A percentile compares a stretch with the other conserved stretches of the same genome.
These are phyloP conservation scores for Tulasnella sp. DNA, from an alignment of 768 basidiomycete genomes.

Conservation along the genomic window DNA sequence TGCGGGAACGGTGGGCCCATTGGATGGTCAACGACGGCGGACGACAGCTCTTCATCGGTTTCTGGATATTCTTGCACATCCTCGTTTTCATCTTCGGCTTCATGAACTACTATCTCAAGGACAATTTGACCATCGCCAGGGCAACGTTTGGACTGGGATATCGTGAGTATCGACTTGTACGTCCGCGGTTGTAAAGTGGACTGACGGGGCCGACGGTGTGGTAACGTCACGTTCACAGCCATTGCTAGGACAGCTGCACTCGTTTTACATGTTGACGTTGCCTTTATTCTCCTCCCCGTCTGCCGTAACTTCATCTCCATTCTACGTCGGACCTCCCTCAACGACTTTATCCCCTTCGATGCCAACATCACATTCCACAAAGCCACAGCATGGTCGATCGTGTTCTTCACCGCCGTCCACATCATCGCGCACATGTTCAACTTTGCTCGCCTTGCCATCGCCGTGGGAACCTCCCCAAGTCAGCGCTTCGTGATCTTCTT, in stretches of 20 bases:
- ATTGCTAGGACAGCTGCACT: slow-evolving; percentile 83
- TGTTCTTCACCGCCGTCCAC: slow-evolving; percentile 63
- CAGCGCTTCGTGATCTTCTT: slow-evolving; percentile 52
- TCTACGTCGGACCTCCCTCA: slow-evolving; percentile 73
- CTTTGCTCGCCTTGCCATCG: slow-evolving; percentile 27
- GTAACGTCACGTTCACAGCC: slow-evolving; percentile 35
- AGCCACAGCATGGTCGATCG: slow-evolving; percentile 74
- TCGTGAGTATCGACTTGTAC: slow-evolving; percentile 35
- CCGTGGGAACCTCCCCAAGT: slow-evolving; percentile 66
- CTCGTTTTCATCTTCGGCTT: slow-evolving; percentile 67
- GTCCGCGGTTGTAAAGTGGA: neutral
- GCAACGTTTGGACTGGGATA: slow-evolving; percentile 63
- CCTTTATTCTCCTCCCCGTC: slow-evolving; percentile 88
- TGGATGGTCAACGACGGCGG: slow-evolving; percentile 37
- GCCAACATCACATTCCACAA: slow-evolving; percentile 88
- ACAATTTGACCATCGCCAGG: slow-evolving; percentile 58
- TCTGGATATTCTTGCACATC: slow-evolving; percentile 71
- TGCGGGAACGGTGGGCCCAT: slow-evolving; percentile 9
- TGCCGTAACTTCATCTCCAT: slow-evolving; percentile 92
- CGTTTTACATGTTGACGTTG: slow-evolving; percentile 79
- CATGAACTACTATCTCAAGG: slow-evolving; percentile 65
- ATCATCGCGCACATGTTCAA: slow-evolving; percentile 51
- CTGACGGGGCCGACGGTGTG: neutral
- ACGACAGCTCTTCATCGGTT: slow-evolving; percentile 58
- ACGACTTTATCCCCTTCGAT: slow-evolving; percentile 83